These are phyloP conservation scores for Heliamphora exappendiculata DNA, from an alignment of 148 eudicot genomes.

Conservation along the genomic window DNA sequence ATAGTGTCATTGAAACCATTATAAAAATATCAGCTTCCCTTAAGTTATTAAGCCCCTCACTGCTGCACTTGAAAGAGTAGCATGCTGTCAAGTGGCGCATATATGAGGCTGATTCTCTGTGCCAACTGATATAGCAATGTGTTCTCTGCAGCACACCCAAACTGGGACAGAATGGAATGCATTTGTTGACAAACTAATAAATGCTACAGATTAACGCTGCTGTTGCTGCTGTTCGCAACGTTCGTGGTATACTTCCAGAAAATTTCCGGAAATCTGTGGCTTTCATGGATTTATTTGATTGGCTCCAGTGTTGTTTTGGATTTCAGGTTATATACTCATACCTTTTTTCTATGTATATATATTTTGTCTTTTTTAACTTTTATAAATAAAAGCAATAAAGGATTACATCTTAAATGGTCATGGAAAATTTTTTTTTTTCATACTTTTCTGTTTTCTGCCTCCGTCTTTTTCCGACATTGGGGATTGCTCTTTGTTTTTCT, in stretches of 20 bases:
- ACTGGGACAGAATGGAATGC: conserved; percentile 2
- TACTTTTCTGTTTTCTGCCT: neutral
- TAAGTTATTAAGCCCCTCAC: no score
- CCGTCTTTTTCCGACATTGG: neutral
- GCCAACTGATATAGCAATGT: no score
- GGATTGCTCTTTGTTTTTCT: neutral
- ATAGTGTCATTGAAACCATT: no score
- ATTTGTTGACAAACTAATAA: conserved; percentile 16
- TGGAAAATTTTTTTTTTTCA: neutral
- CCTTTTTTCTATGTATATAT: neutral
- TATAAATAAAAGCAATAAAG: neutral
- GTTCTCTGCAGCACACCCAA: no score
- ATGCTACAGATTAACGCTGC: conserved; percentile 73
- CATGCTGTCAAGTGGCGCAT: no score
- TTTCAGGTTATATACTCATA: conserved; percentile 60
- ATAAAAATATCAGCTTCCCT: no score
- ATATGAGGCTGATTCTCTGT: no score
- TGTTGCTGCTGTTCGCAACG: conserved; percentile 60
- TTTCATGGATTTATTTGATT: conserved; percentile 67
- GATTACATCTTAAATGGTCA: neutral
- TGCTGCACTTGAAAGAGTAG: no score
- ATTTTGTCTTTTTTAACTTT: neutral
- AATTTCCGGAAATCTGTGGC: conserved; percentile 43
- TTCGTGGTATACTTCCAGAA: conserved; percentile 75
- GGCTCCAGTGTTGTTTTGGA: conserved; percentile 79